A percentile compares a stretch with the other conserved stretches of the same genome.
These are phyloP conservation scores for Phytophthora parvispora DNA, from an alignment of 352 stramenopile species.

Conservation along the genomic window DNA sequence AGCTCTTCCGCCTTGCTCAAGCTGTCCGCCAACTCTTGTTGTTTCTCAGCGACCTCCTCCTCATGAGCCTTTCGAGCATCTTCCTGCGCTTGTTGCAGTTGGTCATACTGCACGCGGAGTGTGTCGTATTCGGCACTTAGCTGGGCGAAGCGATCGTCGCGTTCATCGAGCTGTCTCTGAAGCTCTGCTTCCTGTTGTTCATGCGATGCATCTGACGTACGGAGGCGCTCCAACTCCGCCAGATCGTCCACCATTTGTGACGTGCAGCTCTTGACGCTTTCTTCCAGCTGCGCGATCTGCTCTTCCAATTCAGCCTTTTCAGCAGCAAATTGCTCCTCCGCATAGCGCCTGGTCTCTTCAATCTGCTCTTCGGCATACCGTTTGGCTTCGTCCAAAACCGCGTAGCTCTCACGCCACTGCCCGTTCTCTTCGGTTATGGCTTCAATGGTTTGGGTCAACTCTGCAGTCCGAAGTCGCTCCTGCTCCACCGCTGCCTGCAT, in stretches of 20 bases:
- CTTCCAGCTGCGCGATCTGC: conserved; percentile 56
- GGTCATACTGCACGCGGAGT: conserved; percentile 47
- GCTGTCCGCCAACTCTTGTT: conserved; percentile 35
- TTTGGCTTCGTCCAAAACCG: conserved; percentile 62
- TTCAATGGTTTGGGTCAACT: conserved; percentile 54
- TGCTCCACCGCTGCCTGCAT: conserved; percentile 83
- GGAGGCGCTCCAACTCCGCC: conserved; percentile 66
- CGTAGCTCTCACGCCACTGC: conserved; percentile 70
- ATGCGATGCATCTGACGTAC: conserved; percentile 29
- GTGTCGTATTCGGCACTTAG: conserved; percentile 65
- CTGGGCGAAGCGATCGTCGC: conserved; percentile 64
- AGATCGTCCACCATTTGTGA: conserved; percentile 58
- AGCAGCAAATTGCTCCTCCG: conserved; percentile 19
- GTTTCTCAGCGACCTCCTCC: conserved; percentile 33
- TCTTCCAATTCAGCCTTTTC: conserved; percentile 65
- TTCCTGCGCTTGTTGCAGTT: conserved; percentile 31
- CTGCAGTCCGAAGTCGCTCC: conserved; percentile 53
- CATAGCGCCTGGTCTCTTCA: conserved; percentile 38
- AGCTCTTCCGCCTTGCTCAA: conserved; percentile 36
- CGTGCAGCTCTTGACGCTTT: conserved; percentile 61
- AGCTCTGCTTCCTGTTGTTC: conserved; percentile 57
- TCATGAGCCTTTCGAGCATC: conserved; percentile 20
- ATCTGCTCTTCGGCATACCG: conserved; percentile 56
- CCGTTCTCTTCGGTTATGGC: conserved; percentile 66
- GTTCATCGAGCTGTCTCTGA: conserved; percentile 63